These are phyloP conservation scores for Podospora fimiseda DNA, from an alignment of 495 filamentous ascomycete genomes.

Conservation along the genomic window DNA sequence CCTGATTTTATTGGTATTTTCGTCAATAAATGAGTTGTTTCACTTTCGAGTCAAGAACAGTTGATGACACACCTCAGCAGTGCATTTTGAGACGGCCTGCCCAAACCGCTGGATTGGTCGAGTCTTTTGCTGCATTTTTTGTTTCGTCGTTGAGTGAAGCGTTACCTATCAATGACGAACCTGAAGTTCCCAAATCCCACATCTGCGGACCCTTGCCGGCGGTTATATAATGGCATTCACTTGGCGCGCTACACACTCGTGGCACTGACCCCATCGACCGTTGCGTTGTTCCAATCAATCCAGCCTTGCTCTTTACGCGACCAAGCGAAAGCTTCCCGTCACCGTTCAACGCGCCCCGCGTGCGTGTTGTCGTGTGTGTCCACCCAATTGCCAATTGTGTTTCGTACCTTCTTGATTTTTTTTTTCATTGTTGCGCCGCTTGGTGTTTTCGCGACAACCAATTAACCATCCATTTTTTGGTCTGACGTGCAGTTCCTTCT, in stretches of 20 bases:
- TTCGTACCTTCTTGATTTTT: no score
- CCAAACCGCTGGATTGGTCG: slow-evolving; percentile 90
- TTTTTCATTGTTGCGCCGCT: slow-evolving; percentile 1
- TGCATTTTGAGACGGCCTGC: slow-evolving; percentile 73
- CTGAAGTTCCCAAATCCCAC: no score
- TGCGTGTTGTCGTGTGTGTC: no score
- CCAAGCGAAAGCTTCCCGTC: not conserved
- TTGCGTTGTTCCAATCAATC: not conserved
- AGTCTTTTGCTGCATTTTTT: slow-evolving; percentile 23
- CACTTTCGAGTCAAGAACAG: not conserved
- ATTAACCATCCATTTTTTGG: no score
- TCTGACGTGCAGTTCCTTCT: no score
- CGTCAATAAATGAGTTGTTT: not conserved
- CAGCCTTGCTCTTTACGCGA: not conserved
- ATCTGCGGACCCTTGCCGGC: no score
- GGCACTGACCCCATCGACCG: not conserved
- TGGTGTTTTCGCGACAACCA: slow-evolving; percentile 1
- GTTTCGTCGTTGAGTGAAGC: not conserved
- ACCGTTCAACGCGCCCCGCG: slow-evolving; percentile 13
- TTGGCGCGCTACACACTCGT: no score
- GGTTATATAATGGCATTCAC: not conserved
- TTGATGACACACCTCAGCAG: slow-evolving; percentile 57
- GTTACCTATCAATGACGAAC: no score
- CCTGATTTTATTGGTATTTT: slow-evolving; percentile 40
- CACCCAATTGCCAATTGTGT: no score